Evolutionary conservation across 129 eudicot species (phyloP).

Genomic region (Silybum marianum): DNA sequence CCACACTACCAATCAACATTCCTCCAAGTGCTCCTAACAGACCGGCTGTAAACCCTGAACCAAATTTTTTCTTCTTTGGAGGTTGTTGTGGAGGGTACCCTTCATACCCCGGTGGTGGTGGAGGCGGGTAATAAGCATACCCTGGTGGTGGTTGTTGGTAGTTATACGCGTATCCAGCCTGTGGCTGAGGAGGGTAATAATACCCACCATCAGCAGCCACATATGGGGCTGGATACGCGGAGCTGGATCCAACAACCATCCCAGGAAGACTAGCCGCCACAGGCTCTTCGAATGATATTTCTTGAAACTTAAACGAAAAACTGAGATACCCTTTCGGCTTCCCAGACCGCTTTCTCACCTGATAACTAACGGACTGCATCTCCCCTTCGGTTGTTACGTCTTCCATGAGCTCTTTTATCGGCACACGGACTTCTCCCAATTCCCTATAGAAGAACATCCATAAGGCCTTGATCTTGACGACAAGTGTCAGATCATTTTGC

Average conservation of each 20-base stretch:
- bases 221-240: slow-evolving; percentile 26
- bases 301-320: slow-evolving; percentile 50
- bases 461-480: slow-evolving; percentile 39
- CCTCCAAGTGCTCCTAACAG: slow-evolving; percentile 71
- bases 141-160: background rate
- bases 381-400: background rate
- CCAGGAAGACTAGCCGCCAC: slow-evolving; percentile 24
- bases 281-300: slow-evolving; percentile 13
- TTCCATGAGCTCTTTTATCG: slow-evolving; percentile 43
- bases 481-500: slow-evolving; percentile 35
- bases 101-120: slow-evolving; percentile 4
- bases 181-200: slow-evolving; percentile 9
- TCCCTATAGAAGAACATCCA: slow-evolving; percentile 52
- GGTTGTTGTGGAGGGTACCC: slow-evolving; percentile 45
- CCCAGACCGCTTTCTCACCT: slow-evolving; percentile 49
- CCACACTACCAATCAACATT: slow-evolving; percentile 49
- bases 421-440: slow-evolving; percentile 50
- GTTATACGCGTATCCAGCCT: background rate
- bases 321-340: slow-evolving; percentile 44
- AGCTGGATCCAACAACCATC: slow-evolving; percentile 26
- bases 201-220: slow-evolving; percentile 3
- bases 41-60: slow-evolving; percentile 65
- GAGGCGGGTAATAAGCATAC: slow-evolving; percentile 8
- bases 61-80: slow-evolving; percentile 39
- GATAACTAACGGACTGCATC: slow-evolving; percentile 40